Evolutionary conservation across 2,329 filamentous ascomycete genomes (phyloP).

Genomic region (Ustilaginoidea virens): DNA sequence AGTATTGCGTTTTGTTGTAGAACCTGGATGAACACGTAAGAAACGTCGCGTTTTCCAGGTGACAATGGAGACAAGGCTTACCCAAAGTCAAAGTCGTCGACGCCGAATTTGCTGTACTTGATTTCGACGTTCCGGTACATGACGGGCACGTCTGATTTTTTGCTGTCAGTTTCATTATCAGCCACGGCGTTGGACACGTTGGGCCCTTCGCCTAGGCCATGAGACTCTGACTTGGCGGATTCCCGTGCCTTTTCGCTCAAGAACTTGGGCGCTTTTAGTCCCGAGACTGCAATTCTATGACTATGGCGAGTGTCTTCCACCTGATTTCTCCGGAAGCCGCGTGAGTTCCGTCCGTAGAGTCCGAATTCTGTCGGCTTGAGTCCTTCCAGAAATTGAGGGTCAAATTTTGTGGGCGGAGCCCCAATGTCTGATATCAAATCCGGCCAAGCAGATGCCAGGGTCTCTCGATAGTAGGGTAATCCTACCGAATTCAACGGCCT

Average conservation of each 20-base stretch:
- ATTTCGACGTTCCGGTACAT: constrained; percentile 94
- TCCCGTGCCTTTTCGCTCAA: constrained; percentile 84
- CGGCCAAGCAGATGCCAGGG: constrained; percentile 79
- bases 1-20: constrained; percentile 87
- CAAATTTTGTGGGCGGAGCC: constrained; percentile 61
- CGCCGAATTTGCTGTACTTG: constrained; percentile 96
- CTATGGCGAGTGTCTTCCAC: constrained; percentile 57
- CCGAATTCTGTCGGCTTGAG: constrained; percentile 63
- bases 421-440: constrained; percentile 76
- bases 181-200: constrained; percentile 46
- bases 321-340: constrained; percentile 64
- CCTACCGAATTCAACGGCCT: constrained; percentile 74
- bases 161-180: constrained; percentile 55
- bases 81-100: constrained; percentile 99
- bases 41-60: too few relatives aligned
- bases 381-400: constrained; percentile 50
- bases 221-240: constrained; percentile 29
- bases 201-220: constrained; percentile 24
- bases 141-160: constrained; percentile 67
- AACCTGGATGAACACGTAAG: too few relatives aligned
- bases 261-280: constrained; percentile 69
- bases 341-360: constrained; percentile 62
- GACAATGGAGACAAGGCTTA: too few relatives aligned
- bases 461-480: constrained; percentile 85
- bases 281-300: constrained; percentile 43